These are phyloP conservation scores for Tephrocybe sp. DNA, from an alignment of 768 basidiomycete species.

Conservation along the genomic window DNA sequence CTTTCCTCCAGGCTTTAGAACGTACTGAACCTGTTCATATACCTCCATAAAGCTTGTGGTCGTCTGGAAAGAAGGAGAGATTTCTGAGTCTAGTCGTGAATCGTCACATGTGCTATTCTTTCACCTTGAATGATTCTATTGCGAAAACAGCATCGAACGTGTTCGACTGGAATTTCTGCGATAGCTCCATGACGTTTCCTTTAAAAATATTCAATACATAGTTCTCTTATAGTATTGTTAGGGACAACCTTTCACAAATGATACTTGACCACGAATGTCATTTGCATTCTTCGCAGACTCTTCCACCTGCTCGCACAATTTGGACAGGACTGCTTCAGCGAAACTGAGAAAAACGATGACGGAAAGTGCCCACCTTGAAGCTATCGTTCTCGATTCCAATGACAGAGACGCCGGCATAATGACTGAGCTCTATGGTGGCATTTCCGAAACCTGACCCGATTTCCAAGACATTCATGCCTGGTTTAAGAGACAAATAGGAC, in stretches of 20 bases:
- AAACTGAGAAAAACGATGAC: not conserved
- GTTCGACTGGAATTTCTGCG: not conserved
- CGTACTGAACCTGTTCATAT: not conserved
- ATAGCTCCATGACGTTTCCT: not conserved
- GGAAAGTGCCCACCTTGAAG: not conserved
- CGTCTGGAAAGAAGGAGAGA: not conserved
- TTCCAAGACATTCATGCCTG: conserved; percentile 1
- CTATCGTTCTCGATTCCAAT: not conserved
- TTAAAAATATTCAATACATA: not conserved
- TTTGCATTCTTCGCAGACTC: not conserved
- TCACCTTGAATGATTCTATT: not conserved
- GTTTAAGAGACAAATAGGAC: conserved; percentile 2
- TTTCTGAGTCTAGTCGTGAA: not conserved
- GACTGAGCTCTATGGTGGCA: not conserved
- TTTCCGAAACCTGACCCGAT: not conserved
- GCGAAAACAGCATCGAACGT: not conserved
- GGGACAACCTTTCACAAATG: not conserved
- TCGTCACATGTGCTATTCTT: not conserved
- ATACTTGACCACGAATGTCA: not conserved
- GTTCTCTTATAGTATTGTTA: not conserved
- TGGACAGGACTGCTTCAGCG: not conserved
- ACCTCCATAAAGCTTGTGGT: not conserved
- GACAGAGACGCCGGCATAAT: not conserved
- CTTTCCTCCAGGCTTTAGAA: not conserved
- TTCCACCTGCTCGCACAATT: too few species aligned